phyloP scores from a whole-genome alignment of 306 rosid genomes.

The Delonix regia region DNA sequence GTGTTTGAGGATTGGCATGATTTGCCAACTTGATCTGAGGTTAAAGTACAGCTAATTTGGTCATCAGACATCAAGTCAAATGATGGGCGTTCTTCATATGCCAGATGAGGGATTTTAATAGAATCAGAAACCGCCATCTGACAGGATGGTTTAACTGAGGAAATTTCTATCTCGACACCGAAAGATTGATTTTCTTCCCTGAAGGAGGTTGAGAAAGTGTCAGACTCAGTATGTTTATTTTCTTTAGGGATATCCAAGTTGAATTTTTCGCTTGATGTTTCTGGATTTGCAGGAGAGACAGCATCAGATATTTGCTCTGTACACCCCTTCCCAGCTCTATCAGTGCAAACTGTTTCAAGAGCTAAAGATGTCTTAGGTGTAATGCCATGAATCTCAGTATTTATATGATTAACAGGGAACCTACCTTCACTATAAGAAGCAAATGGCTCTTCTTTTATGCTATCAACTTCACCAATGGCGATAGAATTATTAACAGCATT shows the following conservation, averaged over 20 bases:
- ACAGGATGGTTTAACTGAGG: conserved; percentile 35
- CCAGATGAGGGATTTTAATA: conserved; percentile 31
- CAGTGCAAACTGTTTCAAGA: conserved; percentile 39
- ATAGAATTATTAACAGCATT: conserved; percentile 37
- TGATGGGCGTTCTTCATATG: conserved; percentile 27
- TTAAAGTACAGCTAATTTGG: conserved; percentile 39
- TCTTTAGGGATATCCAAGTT: conserved; percentile 35
- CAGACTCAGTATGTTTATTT: conserved; percentile 37
- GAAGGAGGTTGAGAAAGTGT: conserved; percentile 23
- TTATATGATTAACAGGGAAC: conserved; percentile 32
- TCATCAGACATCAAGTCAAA: conserved; percentile 29
- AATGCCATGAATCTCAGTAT: conserved; percentile 32
- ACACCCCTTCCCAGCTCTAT: conserved; percentile 35
- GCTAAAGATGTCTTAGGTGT: conserved; percentile 39
- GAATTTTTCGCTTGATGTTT: conserved; percentile 29
- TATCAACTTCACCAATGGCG: conserved; percentile 43
- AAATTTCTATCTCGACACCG: conserved; percentile 39
- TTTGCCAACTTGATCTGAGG: conserved; percentile 38
- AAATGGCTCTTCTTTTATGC: conserved; percentile 37
- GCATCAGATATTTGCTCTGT: conserved; percentile 46
- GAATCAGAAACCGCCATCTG: conserved; percentile 41
- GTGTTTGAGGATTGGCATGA: conserved; percentile 33
- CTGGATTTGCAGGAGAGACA: conserved; percentile 36
- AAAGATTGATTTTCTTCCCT: conserved; percentile 40
- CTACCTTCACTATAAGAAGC: conserved; percentile 42